Evolutionary conservation across 371 early-diverging fungal genomes (phyloP).

Genomic region (Furculomyces boomerangus): DNA sequence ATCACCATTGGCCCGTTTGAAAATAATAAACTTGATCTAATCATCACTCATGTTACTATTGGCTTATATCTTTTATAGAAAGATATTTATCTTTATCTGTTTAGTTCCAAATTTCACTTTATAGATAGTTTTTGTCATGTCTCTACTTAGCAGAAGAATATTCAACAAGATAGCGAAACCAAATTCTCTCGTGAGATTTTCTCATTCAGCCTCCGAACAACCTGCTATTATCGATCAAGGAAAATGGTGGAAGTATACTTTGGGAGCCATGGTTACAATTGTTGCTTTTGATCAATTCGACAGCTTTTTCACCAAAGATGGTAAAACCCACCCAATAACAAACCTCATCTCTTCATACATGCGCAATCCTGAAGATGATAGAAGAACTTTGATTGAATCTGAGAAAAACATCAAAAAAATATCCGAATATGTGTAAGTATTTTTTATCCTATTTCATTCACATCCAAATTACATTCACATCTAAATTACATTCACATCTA

Average conservation of each 20-base stretch:
- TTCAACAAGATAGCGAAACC: too few species aligned
- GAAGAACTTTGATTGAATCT: neutral
- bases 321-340: neutral
- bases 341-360: neutral
- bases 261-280: neutral
- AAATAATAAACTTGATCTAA: too few species aligned
- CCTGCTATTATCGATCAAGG: neutral
- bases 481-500: neutral
- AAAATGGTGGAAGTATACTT: conserved; percentile 1
- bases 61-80: too few species aligned
- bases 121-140: too few species aligned
- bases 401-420: neutral
- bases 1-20: too few species aligned
- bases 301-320: neutral
- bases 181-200: too few species aligned
- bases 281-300: neutral
- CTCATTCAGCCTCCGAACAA: neutral
- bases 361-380: neutral
- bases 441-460: neutral
- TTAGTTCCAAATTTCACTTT: too few species aligned
- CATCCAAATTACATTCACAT: neutral
- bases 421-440: neutral
- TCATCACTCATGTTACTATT: too few species aligned
- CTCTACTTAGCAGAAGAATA: too few species aligned
- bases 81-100: too few species aligned